Evolutionary conservation across 2,329 filamentous ascomycete genomes (phyloP).

Genomic region (Xylaria sp.): DNA sequence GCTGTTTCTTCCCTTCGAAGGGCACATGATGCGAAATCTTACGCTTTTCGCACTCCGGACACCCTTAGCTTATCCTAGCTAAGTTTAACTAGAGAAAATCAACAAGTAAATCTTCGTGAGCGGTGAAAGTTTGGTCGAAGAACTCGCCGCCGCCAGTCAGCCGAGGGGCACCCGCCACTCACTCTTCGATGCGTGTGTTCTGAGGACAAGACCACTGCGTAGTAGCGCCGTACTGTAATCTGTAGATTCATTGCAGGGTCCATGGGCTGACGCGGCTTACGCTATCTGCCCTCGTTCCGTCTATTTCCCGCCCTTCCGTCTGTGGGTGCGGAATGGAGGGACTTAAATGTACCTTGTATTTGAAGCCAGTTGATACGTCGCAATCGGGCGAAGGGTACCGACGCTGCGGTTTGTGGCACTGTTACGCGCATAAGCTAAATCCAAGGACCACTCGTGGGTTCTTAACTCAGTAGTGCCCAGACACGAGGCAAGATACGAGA

Average conservation of each 20-base stretch:
- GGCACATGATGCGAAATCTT: conserved; percentile 29
- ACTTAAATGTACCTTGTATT: conserved; percentile 4
- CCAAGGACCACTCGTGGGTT: not conserved
- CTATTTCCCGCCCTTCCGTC: not conserved
- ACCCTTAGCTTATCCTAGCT: conserved; percentile 21
- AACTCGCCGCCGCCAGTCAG: conserved; percentile 28
- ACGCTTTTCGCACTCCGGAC: conserved; percentile 33
- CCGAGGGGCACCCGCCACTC: conserved; percentile 28
- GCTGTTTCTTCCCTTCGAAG: not conserved
- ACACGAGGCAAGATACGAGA: not conserved
- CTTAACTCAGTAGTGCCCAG: not conserved
- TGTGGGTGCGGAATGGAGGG: conserved; percentile 13
- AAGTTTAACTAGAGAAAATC: not conserved
- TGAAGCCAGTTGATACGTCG: conserved; percentile 18
- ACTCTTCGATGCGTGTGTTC: not conserved
- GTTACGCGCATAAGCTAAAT: conserved; percentile 33
- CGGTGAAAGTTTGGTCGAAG: not conserved
- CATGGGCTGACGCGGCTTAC: conserved; percentile 28
- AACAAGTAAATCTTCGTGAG: not conserved
- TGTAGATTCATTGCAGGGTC: conserved; percentile 13
- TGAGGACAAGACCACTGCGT: too few species aligned
- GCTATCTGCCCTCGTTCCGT: conserved; percentile 1
- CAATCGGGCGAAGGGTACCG: conserved; percentile 35
- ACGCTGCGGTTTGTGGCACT: conserved; percentile 28
- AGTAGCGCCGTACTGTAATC: too few species aligned